Percentiles rank a stretch among this genome's conserved stretches.
phyloP scores from a whole-genome alignment of 148 eudicot species.

The Limonium bicolor region DNA sequence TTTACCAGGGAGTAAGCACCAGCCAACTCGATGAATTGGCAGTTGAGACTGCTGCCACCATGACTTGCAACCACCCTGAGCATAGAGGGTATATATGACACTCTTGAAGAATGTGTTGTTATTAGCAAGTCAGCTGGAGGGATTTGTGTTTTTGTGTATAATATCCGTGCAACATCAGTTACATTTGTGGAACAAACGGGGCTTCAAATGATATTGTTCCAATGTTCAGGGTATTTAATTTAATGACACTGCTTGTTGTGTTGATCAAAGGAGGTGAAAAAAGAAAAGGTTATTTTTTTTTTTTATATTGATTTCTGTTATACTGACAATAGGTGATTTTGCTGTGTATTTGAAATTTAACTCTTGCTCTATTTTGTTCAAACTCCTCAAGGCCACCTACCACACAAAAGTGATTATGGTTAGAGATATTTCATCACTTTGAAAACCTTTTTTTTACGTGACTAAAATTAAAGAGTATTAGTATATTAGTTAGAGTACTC shows the following conservation, averaged over 20 bases:
- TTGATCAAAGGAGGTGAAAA: slow-evolving; percentile 99
- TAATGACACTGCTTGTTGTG: slow-evolving; percentile 96
- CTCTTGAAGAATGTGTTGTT: slow-evolving; percentile 85
- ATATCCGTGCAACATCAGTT: slow-evolving; percentile 85
- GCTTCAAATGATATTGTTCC: slow-evolving; percentile 95
- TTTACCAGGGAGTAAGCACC: slow-evolving; percentile 79
- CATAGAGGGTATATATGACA: slow-evolving; percentile 90
- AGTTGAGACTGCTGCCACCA: slow-evolving; percentile 77
- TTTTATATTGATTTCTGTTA: no score
- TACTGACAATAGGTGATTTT: no score
- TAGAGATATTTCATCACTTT: no score
- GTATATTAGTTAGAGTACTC: no score
- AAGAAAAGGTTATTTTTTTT: slow-evolving; percentile 79
- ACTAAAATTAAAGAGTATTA: no score
- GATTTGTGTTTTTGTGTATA: slow-evolving; percentile 79
- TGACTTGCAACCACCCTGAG: slow-evolving; percentile 90
- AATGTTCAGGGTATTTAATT: slow-evolving; percentile 87
- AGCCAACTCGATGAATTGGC: slow-evolving; percentile 89
- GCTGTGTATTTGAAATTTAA: no score
- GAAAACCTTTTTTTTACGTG: no score
- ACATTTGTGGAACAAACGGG: slow-evolving; percentile 96
- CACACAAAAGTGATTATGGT: no score
- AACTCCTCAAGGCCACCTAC: no score
- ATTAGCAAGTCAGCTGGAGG: slow-evolving; percentile 98
- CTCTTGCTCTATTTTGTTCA: no score